phyloP scores from a whole-genome alignment of 164 flowering plant species.

The Vitis rupestris region DNA sequence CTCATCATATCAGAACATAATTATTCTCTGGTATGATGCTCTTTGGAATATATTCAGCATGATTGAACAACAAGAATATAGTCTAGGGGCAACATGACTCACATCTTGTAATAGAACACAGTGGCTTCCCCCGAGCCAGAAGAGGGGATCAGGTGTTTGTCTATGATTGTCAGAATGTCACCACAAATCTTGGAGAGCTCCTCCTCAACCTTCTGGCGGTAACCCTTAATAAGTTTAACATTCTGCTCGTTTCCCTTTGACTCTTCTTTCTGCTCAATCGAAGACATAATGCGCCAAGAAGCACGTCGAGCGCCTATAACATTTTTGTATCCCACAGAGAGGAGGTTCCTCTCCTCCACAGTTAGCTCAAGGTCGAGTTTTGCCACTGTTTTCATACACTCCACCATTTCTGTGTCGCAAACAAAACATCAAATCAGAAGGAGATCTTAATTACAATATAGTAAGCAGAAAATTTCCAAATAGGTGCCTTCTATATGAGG shows the following conservation, averaged over 20 bases:
- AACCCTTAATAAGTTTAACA: conserved; percentile 64
- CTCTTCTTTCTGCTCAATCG: conserved; percentile 90
- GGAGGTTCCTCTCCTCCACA: conserved; percentile 84
- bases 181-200: conserved; percentile 77
- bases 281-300: conserved; percentile 91
- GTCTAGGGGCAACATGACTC: conserved; percentile 21
- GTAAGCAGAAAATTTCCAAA: neutral
- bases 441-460: neutral
- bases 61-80: neutral
- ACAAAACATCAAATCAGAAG: conserved; percentile 6
- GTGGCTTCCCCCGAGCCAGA: conserved; percentile 74
- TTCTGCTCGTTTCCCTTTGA: conserved; percentile 77
- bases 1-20: conserved; percentile 5
- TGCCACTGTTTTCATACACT: conserved; percentile 76
- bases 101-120: conserved; percentile 90
- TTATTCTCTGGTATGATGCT: neutral
- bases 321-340: conserved; percentile 89
- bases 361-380: conserved; percentile 69
- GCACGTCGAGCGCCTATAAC: conserved; percentile 89
- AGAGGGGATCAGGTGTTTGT: conserved; percentile 73
- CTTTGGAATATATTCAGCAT: neutral
- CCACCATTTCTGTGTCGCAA: conserved; percentile 77
- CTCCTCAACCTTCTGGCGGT: conserved; percentile 80
- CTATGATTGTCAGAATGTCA: conserved; percentile 74
- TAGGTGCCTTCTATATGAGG: too few species aligned